Evolutionary conservation across 2,329 filamentous ascomycete genomes (phyloP), one percentile per base, ranked within the genome.

Genomic region (Pseudocercospora crystallina): DNA sequence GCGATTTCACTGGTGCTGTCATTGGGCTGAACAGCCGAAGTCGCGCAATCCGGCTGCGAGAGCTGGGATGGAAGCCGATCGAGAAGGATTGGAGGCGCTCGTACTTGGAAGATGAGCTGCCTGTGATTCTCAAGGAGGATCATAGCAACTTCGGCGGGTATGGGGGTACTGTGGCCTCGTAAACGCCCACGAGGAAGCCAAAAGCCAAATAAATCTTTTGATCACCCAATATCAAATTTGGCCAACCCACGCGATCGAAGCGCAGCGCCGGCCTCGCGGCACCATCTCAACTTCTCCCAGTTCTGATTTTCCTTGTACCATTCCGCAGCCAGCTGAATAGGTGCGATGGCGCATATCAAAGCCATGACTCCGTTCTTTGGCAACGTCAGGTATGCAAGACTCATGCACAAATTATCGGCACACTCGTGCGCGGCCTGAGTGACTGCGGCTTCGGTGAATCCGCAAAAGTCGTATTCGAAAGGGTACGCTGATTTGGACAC

Each of bases 41-140:
- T 56, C 64, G 73, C 3, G 75, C 73, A 1, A 69, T 70, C n/a
- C 66, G 76, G 39, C 56, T 79, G 56, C 61, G 73, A 13, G 64
- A 67, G 51, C 47, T 79, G 49, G 74, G 76, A 0, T 79, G 75
- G 76, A 59, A 70, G 59, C 68, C 76, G 0, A 60, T 54, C 9
- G 74, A 77, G 64, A 78, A 76, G 64, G 63, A 62, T 5, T 71
- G 70, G 57, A 64, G 59, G 54, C 61, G 68, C 14, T 71, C 68
- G 40, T 72, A 66, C 42, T 50, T 65, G 9, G 63, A 74, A 51
- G 76, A 78, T 56, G 75, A 78, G 62, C 51, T 76, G 37, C 71
- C 73, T 1, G 49, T 65, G 43, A 55, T 68, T 26, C 35, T 66
- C 47, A 62, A 59, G 43, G 63, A 64, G 42, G 71, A 73, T 51